A percentile compares a stretch with the other conserved stretches of the same genome.
Evolutionary conservation across 441 rosid species (phyloP).

Genomic region (Croton laevigatus): DNA sequence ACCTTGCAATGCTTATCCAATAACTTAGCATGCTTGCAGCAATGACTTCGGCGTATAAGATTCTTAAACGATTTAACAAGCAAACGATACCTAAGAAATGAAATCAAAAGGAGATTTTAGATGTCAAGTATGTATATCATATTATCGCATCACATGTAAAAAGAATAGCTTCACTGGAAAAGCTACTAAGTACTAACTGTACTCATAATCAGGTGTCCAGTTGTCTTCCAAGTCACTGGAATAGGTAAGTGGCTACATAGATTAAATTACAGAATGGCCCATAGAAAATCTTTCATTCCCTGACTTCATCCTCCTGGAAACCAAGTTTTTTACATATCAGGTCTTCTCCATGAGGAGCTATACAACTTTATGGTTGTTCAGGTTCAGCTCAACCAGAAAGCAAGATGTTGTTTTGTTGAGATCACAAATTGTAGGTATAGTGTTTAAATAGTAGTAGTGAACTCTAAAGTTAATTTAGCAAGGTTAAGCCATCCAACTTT

Average conservation of each 20-base stretch:
- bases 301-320: neutral
- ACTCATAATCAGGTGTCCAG: neutral
- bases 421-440: neutral
- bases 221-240: neutral
- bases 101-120: constrained; percentile 15
- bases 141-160: constrained; percentile 9
- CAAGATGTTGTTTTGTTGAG: neutral
- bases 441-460: neutral
- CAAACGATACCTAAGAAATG: constrained; percentile 55
- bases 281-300: neutral
- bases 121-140: neutral
- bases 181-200: neutral
- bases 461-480: neutral
- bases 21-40: constrained; percentile 52
- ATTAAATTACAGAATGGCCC: neutral
- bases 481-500: neutral
- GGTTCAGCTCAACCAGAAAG: neutral
- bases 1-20: constrained; percentile 67
- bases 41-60: constrained; percentile 47
- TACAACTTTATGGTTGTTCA: neutral
- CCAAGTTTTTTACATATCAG: neutral
- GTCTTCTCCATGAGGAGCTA: constrained; percentile 2
- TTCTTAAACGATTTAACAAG: constrained; percentile 51
- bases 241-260: neutral
- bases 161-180: neutral